Evolutionary conservation across 768 basidiomycete species (phyloP).

Genomic region (Leccinum sublutescens): DNA sequence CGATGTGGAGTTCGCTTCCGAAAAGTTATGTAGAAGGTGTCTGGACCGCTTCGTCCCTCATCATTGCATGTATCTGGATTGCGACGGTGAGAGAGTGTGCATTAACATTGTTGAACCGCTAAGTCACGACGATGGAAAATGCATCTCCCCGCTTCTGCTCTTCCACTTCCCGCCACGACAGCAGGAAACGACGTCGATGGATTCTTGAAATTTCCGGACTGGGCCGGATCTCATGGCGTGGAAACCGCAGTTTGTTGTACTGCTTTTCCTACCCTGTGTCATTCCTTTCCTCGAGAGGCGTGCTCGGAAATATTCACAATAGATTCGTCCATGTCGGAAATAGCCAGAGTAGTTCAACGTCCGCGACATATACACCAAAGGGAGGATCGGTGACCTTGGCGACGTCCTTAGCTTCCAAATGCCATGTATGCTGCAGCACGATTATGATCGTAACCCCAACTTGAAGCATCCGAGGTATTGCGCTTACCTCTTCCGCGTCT

Average conservation of each 20-base stretch:
- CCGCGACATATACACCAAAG: conserved; percentile 50
- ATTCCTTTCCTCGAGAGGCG: conserved; percentile 7
- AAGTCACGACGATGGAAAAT: conserved; percentile 1
- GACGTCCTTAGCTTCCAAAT: conserved; percentile 91
- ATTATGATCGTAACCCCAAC: conserved; percentile 84
- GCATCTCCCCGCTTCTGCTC: no score
- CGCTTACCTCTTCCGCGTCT: conserved; percentile 71
- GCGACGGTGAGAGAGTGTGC: not conserved
- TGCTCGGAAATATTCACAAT: conserved; percentile 15
- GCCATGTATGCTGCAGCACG: conserved; percentile 94
- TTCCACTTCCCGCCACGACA: conserved; percentile 1
- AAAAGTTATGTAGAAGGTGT: not conserved
- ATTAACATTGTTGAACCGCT: not conserved
- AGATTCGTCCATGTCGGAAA: conserved; percentile 5
- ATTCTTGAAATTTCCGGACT: conserved; percentile 7
- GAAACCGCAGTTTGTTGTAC: conserved; percentile 13
- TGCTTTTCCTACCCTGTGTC: not conserved
- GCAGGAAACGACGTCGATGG: not conserved
- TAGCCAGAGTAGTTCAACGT: conserved; percentile 2
- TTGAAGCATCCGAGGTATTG: conserved; percentile 71
- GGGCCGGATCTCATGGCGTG: conserved; percentile 9
- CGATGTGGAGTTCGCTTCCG: conserved; percentile 9
- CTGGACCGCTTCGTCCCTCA: not conserved
- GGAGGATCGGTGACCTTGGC: conserved; percentile 77
- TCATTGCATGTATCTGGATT: not conserved